Evolutionary conservation across 495 filamentous ascomycete genomes (phyloP).

Genomic region (Neurospora terricola): DNA sequence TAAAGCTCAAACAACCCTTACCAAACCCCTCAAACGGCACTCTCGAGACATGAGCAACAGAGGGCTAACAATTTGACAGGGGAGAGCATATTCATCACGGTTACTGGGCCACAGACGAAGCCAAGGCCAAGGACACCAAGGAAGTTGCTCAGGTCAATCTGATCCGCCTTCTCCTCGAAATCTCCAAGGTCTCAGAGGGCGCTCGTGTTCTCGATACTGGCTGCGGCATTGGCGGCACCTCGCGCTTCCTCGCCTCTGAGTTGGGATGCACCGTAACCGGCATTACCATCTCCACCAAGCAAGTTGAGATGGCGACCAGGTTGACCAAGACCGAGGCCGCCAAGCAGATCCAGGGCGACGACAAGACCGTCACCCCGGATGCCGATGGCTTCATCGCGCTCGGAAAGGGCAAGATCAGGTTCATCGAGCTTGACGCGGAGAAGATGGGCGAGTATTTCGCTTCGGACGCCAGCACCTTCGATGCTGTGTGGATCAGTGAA

Average conservation of each 20-base stretch:
- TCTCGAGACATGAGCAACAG: background rate
- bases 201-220: conserved; percentile 43
- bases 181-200: conserved; percentile 24
- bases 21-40: background rate
- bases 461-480: conserved; percentile 25
- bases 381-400: conserved; percentile 23
- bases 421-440: conserved; percentile 50
- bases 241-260: conserved; percentile 38
- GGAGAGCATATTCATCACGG: conserved; percentile 54
- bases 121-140: conserved; percentile 33
- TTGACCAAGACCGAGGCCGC: conserved; percentile 28
- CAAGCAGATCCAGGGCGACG: background rate
- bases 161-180: conserved; percentile 39
- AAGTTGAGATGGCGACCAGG: conserved; percentile 41
- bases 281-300: conserved; percentile 46
- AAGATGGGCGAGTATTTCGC: conserved; percentile 43
- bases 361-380: background rate
- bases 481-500: conserved; percentile 50
- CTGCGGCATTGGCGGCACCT: conserved; percentile 47
- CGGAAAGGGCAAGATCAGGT: conserved; percentile 33
- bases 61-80: conserved; percentile 20
- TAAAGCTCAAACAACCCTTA: background rate
- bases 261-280: conserved; percentile 41
- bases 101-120: conserved; percentile 33
- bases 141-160: conserved; percentile 43